Evolutionary conservation across 2,329 filamentous ascomycete species (phyloP).

Genomic region (Colletotrichum spinosum): DNA sequence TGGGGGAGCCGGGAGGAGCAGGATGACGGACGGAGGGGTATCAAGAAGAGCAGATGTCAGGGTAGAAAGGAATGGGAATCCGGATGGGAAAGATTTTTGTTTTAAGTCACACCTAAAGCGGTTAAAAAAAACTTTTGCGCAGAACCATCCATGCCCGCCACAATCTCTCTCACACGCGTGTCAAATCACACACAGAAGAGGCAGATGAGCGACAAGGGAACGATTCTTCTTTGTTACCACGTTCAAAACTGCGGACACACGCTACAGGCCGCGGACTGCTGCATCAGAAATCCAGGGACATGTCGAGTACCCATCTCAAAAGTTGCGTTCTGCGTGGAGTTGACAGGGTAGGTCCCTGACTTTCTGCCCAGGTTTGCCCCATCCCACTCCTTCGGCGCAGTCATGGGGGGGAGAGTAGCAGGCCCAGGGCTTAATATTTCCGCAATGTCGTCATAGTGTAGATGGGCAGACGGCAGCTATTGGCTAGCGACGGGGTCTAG

Average conservation of each 20-base stretch:
- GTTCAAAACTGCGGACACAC: no score
- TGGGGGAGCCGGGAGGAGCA: no score
- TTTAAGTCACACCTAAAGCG: conserved; percentile 11
- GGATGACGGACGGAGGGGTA: no score
- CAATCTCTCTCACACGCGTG: background rate
- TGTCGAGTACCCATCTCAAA: conserved; percentile 23
- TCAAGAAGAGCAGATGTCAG: background rate
- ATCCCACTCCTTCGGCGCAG: conserved; percentile 28
- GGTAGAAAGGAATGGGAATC: background rate
- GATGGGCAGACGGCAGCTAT: background rate
- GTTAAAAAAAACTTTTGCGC: conserved; percentile 3
- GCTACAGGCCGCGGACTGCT: no score
- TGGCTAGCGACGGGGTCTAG: background rate
- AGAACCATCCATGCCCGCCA: conserved; percentile 17
- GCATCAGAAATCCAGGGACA: conserved; percentile 33
- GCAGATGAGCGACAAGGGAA: background rate
- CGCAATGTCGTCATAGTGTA: conserved; percentile 36
- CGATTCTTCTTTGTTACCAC: no score
- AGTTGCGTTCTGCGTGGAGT: conserved; percentile 31
- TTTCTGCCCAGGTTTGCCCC: conserved; percentile 2
- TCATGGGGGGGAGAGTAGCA: background rate
- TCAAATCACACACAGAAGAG: no score
- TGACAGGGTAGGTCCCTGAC: conserved; percentile 32
- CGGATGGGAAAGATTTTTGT: conserved; percentile 26
- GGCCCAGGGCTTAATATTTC: conserved; percentile 26